Conservation (phyloP, 1,284 basidiomycete species). For the Ganoderma resinaceum region DNA sequence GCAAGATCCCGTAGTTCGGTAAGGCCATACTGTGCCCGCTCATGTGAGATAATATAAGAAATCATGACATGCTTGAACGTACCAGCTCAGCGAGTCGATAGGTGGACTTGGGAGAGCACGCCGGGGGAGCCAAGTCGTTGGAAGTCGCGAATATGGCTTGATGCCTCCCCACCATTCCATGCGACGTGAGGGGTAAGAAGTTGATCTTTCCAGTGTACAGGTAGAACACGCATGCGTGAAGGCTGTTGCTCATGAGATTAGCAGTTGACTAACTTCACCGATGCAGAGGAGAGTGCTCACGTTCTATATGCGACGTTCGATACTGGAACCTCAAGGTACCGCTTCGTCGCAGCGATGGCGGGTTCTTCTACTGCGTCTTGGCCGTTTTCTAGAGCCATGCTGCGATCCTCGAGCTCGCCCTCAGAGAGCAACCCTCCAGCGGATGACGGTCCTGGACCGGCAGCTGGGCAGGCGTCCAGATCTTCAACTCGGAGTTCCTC, state of each 20-base stretch:
- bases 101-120: conserved; percentile 38
- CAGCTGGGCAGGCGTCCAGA: not conserved
- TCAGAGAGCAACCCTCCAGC: not conserved
- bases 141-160: conserved; percentile 15
- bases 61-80: not conserved
- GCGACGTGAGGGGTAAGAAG: conserved; percentile 33
- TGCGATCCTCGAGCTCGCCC: conserved; percentile 5
- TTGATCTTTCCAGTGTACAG: conserved; percentile 34
- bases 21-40: conserved; percentile 21
- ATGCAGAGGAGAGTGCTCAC: conserved; percentile 22
- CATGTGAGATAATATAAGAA: conserved; percentile 25
- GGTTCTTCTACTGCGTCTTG: not conserved
- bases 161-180: conserved; percentile 11
- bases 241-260: conserved; percentile 13
- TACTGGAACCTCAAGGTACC: conserved; percentile 25
- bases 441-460: not conserved
- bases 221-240: conserved; percentile 34
- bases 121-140: conserved; percentile 22
- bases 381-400: not conserved
- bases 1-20: conserved; percentile 28
- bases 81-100: conserved; percentile 17
- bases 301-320: conserved; percentile 33
- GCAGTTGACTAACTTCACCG: not conserved
- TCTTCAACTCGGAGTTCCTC: conserved; percentile 14
- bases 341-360: conserved; percentile 3